Percentiles rank a stretch among this genome's conserved stretches.
phyloP scores from a whole-genome alignment of 495 filamentous ascomycete species.

The Talaromyces proteolyticus region DNA sequence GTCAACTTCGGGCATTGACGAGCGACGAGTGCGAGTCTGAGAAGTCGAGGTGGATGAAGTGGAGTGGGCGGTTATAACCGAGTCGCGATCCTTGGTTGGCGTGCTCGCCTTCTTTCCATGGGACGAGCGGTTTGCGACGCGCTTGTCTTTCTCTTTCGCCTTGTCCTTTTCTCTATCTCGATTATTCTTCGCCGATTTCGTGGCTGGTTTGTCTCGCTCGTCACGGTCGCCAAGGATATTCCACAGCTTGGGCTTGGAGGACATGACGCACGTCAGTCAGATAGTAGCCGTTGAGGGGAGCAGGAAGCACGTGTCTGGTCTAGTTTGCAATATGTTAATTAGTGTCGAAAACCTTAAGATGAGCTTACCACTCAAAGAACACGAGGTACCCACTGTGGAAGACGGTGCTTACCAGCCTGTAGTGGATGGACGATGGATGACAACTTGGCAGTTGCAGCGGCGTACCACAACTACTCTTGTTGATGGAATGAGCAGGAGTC shows the following conservation, averaged over 20 bases:
- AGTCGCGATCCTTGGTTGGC: constrained; percentile 44
- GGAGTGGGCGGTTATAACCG: constrained; percentile 26
- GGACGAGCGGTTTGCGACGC: constrained; percentile 26
- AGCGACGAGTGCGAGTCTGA: constrained; percentile 30
- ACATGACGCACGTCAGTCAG: constrained; percentile 28
- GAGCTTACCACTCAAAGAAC: too few species aligned
- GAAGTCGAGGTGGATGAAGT: constrained; percentile 32
- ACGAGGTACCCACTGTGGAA: too few species aligned
- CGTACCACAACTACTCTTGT: too few species aligned
- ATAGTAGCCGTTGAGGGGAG: neutral
- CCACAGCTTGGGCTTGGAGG: constrained; percentile 30
- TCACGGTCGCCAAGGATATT: constrained; percentile 33
- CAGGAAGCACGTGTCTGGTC: too few species aligned
- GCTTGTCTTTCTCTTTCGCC: constrained; percentile 13
- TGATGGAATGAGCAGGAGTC: too few species aligned
- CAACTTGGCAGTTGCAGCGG: too few species aligned
- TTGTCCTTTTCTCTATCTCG: constrained; percentile 17
- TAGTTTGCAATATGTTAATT: too few species aligned
- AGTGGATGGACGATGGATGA: too few species aligned
- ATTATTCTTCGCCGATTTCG: constrained; percentile 28
- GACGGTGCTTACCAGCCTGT: too few species aligned
- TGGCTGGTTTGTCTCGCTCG: constrained; percentile 21
- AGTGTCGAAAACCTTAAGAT: too few species aligned
- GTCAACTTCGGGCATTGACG: constrained; percentile 47
- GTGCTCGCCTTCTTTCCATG: constrained; percentile 32